These are phyloP conservation scores for Cercophora samala DNA, from an alignment of 495 filamentous ascomycete species.

Conservation along the genomic window DNA sequence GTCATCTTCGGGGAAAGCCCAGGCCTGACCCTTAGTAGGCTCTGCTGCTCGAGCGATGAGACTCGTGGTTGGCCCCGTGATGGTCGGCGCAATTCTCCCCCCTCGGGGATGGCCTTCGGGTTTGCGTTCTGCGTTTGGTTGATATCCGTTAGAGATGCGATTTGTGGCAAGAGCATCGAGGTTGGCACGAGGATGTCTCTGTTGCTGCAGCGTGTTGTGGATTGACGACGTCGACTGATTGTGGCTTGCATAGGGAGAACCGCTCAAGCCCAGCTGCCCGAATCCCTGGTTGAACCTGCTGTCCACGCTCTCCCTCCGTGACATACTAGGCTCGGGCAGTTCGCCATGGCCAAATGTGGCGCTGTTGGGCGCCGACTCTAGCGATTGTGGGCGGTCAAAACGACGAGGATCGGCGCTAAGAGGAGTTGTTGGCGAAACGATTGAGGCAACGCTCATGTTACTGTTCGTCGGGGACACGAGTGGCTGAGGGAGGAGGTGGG, in stretches of 20 bases:
- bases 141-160: slow-evolving; percentile 63
- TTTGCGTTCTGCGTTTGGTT: slow-evolving; percentile 53
- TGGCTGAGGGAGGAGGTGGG: slow-evolving; percentile 42
- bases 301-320: slow-evolving; percentile 74
- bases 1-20: slow-evolving; percentile 78
- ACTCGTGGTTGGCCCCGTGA: slow-evolving; percentile 71
- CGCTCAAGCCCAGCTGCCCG: slow-evolving; percentile 62
- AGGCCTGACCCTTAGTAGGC: slow-evolving; percentile 76
- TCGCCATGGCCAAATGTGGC: slow-evolving; percentile 30
- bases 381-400: slow-evolving; percentile 45
- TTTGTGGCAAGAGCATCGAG: slow-evolving; percentile 44
- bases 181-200: slow-evolving; percentile 48
- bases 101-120: slow-evolving; percentile 50
- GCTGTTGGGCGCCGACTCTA: slow-evolving; percentile 41
- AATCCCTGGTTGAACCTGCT: slow-evolving; percentile 71
- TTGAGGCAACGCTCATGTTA: slow-evolving; percentile 56
- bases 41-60: slow-evolving; percentile 76
- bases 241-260: slow-evolving; percentile 67
- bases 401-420: slow-evolving; percentile 36
- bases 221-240: slow-evolving; percentile 77
- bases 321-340: slow-evolving; percentile 36
- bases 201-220: slow-evolving; percentile 49
- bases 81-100: slow-evolving; percentile 64
- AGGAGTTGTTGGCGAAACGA: slow-evolving; percentile 53
- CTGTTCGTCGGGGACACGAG: slow-evolving; percentile 45